These are phyloP conservation scores for Teunomyces panamensis DNA, from an alignment of 805 yeast genomes.

Conservation along the genomic window DNA sequence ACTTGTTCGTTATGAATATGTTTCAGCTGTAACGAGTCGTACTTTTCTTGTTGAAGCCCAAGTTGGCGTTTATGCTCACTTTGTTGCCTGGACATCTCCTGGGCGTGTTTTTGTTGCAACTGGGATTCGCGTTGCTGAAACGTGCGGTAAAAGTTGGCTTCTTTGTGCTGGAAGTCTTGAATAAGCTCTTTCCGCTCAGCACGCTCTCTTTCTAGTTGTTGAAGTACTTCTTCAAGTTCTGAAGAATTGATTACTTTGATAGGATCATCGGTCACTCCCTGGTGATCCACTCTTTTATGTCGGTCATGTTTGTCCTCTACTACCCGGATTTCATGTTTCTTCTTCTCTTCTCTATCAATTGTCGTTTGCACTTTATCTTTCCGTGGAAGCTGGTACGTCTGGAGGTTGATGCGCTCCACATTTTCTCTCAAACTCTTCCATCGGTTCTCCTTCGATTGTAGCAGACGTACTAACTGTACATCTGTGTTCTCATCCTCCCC, in stretches of 20 bases:
- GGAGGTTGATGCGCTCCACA: constrained; percentile 19
- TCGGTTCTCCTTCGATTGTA: constrained; percentile 5
- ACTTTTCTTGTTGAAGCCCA: neutral
- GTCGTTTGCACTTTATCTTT: neutral
- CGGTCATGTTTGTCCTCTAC: too few relatives aligned
- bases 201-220: neutral
- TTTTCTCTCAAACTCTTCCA: constrained; percentile 18
- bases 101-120: neutral
- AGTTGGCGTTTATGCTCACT: neutral
- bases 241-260: neutral
- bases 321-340: too few relatives aligned
- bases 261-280: neutral
- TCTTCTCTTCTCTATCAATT: too few relatives aligned
- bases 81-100: neutral
- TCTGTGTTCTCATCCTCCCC: constrained; percentile 7
- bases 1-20: neutral
- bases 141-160: constrained; percentile 4
- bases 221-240: neutral
- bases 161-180: constrained; percentile 5
- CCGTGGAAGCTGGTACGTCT: constrained; percentile 18
- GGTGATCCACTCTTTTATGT: neutral
- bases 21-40: constrained; percentile 3
- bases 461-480: constrained; percentile 1
- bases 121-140: constrained; percentile 1
- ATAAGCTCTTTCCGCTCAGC: constrained; percentile 5